Conservation (phyloP, 1,139 yeast genomes). For the Entelexis paramagnoliae region DNA sequence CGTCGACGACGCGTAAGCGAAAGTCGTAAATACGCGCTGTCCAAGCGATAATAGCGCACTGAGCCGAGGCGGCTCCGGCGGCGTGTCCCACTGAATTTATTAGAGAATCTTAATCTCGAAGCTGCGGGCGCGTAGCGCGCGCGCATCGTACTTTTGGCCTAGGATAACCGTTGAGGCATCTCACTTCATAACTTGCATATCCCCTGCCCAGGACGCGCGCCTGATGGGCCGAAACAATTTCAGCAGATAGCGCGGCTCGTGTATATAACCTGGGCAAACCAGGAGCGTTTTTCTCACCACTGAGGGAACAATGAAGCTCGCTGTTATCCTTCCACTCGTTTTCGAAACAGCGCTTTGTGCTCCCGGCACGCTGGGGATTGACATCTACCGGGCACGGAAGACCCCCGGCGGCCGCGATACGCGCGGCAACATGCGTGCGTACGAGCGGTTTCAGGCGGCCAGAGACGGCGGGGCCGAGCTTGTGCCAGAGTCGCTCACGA, state of each 20-base stretch:
- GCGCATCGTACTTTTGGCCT: not conserved
- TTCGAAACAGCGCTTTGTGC: not conserved
- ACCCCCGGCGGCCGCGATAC: not conserved
- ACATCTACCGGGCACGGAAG: not conserved
- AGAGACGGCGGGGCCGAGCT: not conserved
- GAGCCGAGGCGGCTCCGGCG: too few relatives aligned
- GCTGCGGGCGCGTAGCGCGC: too few relatives aligned
- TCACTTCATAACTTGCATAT: not conserved
- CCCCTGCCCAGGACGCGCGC: slow-evolving; percentile 1
- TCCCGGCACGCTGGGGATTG: not conserved
- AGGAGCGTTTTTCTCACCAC: not conserved
- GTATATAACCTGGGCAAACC: not conserved
- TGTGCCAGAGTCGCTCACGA: slow-evolving; percentile 9
- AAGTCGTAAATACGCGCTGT: not conserved
- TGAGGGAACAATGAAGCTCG: not conserved
- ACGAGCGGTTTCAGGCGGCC: not conserved
- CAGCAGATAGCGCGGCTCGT: not conserved
- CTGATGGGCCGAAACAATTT: not conserved
- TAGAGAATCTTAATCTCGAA: too few relatives aligned
- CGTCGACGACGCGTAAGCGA: not conserved
- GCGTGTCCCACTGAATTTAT: too few relatives aligned
- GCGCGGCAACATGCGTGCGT: slow-evolving; percentile 2
- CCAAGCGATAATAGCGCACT: too few relatives aligned
- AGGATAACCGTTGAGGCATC: not conserved
- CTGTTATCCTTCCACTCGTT: not conserved